Conservation (phyloP, 345 rosid genomes). For the Syzygium jambos region DNA sequence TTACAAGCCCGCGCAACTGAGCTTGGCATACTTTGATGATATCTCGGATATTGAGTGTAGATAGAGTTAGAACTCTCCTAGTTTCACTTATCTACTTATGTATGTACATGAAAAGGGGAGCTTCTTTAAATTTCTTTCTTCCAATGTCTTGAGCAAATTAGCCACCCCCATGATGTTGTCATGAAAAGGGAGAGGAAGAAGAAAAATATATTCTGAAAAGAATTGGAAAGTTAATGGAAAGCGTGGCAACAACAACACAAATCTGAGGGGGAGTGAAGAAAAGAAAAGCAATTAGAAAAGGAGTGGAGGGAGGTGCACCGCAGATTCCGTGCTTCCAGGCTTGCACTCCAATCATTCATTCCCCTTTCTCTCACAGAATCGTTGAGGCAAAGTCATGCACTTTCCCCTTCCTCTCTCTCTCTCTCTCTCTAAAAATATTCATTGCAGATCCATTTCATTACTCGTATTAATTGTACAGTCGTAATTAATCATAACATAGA, state of each 20-base stretch:
- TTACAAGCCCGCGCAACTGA: slow-evolving; percentile 2
- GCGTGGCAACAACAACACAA: background rate
- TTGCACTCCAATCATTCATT: background rate
- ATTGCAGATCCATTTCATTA: background rate
- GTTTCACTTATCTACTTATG: background rate
- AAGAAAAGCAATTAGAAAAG: background rate
- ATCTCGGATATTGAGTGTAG: background rate
- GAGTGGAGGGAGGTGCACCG: background rate
- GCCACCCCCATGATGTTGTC: background rate
- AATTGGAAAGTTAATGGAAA: background rate
- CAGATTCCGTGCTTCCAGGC: slow-evolving; percentile 4
- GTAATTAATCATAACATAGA: background rate
- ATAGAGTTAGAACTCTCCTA: background rate
- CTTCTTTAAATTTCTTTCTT: no score
- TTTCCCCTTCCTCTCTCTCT: background rate
- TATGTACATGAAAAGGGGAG: no score
- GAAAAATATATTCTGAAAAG: background rate
- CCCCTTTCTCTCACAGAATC: background rate
- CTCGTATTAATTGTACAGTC: background rate
- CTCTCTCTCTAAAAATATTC: background rate
- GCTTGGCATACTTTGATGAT: slow-evolving; percentile 2
- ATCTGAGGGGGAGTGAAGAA: background rate
- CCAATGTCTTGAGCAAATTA: background rate
- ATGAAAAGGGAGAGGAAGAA: background rate
- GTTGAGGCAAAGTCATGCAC: background rate